Conservation (phyloP, 108 stramenopile genomes). For the Skeletonema marinoi region DNA sequence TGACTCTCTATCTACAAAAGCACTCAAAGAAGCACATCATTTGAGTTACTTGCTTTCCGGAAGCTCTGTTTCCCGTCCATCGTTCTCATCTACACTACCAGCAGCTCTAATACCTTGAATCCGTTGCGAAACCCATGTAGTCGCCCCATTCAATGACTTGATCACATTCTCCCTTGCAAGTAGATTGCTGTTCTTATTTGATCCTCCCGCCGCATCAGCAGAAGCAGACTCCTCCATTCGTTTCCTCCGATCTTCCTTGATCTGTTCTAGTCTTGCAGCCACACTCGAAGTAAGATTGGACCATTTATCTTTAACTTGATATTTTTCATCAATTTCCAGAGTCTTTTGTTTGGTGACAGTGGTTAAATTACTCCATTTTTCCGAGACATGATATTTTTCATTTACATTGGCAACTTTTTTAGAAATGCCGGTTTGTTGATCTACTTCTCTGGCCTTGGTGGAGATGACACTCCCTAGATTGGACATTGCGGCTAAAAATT, state of each 20-base stretch:
- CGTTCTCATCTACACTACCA: not conserved
- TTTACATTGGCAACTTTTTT: conserved; percentile 18
- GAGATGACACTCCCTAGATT: conserved; percentile 13
- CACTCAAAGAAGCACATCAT: too few relatives aligned
- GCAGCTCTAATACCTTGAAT: conserved; percentile 6
- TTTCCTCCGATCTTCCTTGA: conserved; percentile 4
- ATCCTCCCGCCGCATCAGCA: not conserved
- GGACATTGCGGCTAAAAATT: not conserved
- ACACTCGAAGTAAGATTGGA: conserved; percentile 10
- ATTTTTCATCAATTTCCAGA: not conserved
- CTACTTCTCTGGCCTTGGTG: conserved; percentile 17
- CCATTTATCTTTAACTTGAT: conserved; percentile 11
- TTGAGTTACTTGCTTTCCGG: not conserved
- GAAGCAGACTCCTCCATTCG: conserved; percentile 3
- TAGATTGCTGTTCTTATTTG: not conserved
- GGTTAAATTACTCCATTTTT: conserved; percentile 11
- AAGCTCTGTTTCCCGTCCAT: not conserved
- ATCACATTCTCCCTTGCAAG: not conserved
- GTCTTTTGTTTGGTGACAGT: conserved; percentile 6
- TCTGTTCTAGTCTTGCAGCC: not conserved
- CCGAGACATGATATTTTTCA: conserved; percentile 20
- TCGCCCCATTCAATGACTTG: conserved; percentile 10
- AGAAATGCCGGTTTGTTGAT: conserved; percentile 14
- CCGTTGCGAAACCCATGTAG: conserved; percentile 24
- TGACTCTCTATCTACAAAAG: too few relatives aligned